Evolutionary conservation across 2,329 filamentous ascomycete genomes (phyloP).

Genomic region (Cryphonectria radicalis): DNA sequence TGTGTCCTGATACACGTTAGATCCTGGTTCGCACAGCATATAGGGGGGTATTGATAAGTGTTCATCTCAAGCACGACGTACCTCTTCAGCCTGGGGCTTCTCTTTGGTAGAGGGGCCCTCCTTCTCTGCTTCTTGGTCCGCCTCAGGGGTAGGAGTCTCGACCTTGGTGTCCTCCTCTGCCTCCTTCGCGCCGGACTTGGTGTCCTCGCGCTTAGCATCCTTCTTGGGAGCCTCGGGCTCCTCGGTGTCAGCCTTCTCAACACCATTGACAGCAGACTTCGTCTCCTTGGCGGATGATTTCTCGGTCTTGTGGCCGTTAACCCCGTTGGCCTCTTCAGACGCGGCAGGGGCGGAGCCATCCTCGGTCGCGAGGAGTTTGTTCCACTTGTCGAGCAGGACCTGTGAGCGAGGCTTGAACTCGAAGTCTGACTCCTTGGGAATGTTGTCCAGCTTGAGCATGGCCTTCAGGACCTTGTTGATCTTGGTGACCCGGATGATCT

Average conservation of each 20-base stretch:
- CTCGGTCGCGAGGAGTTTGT: constrained; percentile 73
- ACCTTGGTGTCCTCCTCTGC: constrained; percentile 38
- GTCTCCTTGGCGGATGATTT: constrained; percentile 46
- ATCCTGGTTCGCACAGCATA: no score
- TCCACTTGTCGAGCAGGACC: constrained; percentile 85
- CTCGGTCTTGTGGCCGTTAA: constrained; percentile 50
- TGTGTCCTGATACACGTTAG: constrained; percentile 32
- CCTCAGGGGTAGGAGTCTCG: constrained; percentile 35
- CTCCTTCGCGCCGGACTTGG: constrained; percentile 37
- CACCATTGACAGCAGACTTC: constrained; percentile 36
- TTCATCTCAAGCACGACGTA: constrained; percentile 32
- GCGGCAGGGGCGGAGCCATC: constrained; percentile 44
- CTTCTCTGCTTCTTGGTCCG: constrained; percentile 36
- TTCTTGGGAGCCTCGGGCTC: constrained; percentile 37
- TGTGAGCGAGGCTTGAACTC: constrained; percentile 85
- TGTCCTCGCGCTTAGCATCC: constrained; percentile 38
- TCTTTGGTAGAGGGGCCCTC: constrained; percentile 7
- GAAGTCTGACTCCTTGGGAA: constrained; percentile 88
- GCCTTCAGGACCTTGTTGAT: constrained; percentile 98
- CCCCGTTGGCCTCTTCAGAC: constrained; percentile 47
- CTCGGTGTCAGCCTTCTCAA: constrained; percentile 39
- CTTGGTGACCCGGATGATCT: constrained; percentile 89
- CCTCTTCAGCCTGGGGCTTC: constrained; percentile 39
- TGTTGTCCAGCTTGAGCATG: constrained; percentile 83
- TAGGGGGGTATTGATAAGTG: neutral